Evolutionary conservation across 1,284 basidiomycete genomes (phyloP).

Genomic region (Cerrena zonata): DNA sequence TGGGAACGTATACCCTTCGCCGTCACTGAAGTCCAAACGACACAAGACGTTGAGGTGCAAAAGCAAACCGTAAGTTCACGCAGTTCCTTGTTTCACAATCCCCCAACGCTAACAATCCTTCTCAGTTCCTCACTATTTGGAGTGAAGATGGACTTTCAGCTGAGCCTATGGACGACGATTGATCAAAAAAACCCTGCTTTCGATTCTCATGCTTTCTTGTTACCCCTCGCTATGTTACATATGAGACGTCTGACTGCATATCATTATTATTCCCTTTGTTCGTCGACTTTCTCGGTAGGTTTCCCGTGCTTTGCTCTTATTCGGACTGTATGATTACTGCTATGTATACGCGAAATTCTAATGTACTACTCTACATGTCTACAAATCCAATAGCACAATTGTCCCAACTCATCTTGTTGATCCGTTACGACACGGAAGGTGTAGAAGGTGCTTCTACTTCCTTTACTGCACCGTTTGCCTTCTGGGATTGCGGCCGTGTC

Average conservation of each 20-base stretch:
- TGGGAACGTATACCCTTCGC: slow-evolving; percentile 74
- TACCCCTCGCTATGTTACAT: slow-evolving; percentile 11
- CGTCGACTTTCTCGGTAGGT: background rate
- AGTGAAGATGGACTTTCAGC: slow-evolving; percentile 71
- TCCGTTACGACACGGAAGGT: no score
- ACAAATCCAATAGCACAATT: background rate
- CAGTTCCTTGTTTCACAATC: background rate
- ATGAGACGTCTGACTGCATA: no score
- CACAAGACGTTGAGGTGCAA: slow-evolving; percentile 54
- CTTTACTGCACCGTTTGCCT: background rate
- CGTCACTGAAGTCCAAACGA: slow-evolving; percentile 48
- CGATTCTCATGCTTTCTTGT: slow-evolving; percentile 2
- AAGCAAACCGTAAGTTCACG: slow-evolving; percentile 25
- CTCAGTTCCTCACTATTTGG: slow-evolving; percentile 73
- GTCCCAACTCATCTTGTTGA: slow-evolving; percentile 4
- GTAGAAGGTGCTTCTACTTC: no score
- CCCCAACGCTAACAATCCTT: slow-evolving; percentile 7
- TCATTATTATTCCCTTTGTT: slow-evolving; percentile 8
- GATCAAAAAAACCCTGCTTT: background rate
- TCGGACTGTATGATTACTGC: background rate
- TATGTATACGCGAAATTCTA: background rate
- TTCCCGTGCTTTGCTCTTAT: background rate
- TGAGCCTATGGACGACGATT: slow-evolving; percentile 54
- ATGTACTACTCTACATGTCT: background rate
- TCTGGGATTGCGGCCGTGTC: background rate